These are phyloP conservation scores for Volvox africanus DNA, from an alignment of 139 green algal species.

Conservation along the genomic window DNA sequence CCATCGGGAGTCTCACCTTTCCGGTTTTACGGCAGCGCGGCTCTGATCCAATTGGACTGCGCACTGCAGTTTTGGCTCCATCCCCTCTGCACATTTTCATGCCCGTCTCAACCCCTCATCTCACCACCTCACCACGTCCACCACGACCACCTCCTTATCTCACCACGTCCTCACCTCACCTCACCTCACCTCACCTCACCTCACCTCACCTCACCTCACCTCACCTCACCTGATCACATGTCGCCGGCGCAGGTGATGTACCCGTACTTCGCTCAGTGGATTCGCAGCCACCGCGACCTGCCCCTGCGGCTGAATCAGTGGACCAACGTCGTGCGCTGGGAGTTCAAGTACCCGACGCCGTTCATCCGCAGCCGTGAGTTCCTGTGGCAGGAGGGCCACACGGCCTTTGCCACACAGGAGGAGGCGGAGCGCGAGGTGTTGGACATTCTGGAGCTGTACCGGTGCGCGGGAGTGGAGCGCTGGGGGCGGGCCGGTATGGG, in stretches of 20 bases:
- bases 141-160: too few relatives aligned
- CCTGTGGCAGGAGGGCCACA: slow-evolving; percentile 93
- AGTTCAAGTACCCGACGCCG: slow-evolving; percentile 99
- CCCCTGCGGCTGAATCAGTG: slow-evolving; percentile 98
- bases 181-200: neutral
- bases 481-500: neutral
- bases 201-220: neutral
- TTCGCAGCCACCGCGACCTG: slow-evolving; percentile 96
- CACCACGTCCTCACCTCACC: too few relatives aligned
- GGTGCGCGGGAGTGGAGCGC: slow-evolving; percentile 6
- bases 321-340: slow-evolving; percentile 99
- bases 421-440: slow-evolving; percentile 95
- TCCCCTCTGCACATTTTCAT: too few relatives aligned
- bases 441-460: slow-evolving; percentile 96
- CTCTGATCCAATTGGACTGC: too few relatives aligned
- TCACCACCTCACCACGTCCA: neutral
- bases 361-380: slow-evolving; percentile 95
- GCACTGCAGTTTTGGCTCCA: too few relatives aligned
- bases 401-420: slow-evolving; percentile 86
- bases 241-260: slow-evolving; percentile 90
- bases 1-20: too few relatives aligned
- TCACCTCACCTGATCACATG: too few relatives aligned
- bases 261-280: slow-evolving; percentile 97
- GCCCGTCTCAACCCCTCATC: neutral
- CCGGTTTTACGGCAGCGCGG: too few relatives aligned